phyloP scores from a whole-genome alignment of 495 filamentous ascomycete genomes.

The Penicillium daleae region DNA sequence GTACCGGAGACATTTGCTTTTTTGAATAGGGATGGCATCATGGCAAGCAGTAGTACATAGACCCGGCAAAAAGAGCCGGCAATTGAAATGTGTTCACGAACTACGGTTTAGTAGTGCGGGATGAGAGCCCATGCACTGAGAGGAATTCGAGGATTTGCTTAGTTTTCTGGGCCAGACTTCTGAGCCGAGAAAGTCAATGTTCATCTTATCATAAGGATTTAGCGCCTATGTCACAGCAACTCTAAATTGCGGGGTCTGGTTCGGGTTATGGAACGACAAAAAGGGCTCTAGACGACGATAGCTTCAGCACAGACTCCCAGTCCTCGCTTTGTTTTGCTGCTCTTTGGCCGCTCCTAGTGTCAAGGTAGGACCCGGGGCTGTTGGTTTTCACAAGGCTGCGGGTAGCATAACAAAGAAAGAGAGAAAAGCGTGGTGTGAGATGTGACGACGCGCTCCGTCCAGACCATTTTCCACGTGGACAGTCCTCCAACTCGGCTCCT shows the following conservation, averaged over 20 bases:
- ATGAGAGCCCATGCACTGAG: neutral
- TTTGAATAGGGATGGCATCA: neutral
- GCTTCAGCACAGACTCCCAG: neutral
- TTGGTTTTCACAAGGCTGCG: neutral
- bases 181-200: neutral
- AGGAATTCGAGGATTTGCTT: neutral
- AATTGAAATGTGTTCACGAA: neutral
- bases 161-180: neutral
- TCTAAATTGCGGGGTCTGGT: conserved; percentile 32
- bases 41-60: neutral
- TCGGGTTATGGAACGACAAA: neutral
- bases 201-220: conserved; percentile 30
- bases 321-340: neutral
- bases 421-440: conserved; percentile 1
- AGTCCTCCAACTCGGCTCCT: neutral
- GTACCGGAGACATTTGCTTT: neutral
- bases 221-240: conserved; percentile 37
- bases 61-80: neutral
- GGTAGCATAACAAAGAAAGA: neutral
- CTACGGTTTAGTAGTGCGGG: neutral
- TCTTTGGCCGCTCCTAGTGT: neutral
- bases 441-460: neutral
- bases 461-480: conserved; percentile 15
- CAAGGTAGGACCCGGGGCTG: neutral
- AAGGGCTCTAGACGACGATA: neutral